Conservation (phyloP, 2,329 filamentous ascomycete genomes). For the Botrytis deweyae region DNA sequence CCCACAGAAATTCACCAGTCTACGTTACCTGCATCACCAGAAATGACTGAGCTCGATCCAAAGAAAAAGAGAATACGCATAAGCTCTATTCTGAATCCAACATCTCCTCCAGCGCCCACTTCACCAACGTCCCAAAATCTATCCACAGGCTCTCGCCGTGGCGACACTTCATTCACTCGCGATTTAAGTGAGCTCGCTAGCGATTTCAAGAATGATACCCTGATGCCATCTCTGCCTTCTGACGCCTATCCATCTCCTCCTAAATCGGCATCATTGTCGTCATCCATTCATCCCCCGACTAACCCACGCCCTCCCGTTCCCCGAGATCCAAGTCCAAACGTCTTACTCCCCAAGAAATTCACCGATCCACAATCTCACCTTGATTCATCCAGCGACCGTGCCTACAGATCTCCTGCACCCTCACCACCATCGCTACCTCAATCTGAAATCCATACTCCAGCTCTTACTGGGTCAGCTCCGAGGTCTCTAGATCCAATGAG, state of each 20-base stretch:
- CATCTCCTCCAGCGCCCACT: not conserved
- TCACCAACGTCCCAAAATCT: not conserved
- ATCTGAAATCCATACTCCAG: not conserved
- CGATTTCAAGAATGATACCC: not conserved
- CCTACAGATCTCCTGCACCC: not conserved
- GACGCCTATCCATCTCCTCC: not conserved
- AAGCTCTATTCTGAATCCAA: not conserved
- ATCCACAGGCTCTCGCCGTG: no score
- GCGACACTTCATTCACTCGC: not conserved
- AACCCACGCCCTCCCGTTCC: not conserved
- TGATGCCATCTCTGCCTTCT: not conserved
- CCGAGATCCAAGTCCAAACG: not conserved
- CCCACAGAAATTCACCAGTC: not conserved
- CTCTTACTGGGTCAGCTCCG: not conserved
- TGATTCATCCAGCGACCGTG: not conserved
- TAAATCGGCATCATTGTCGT: not conserved
- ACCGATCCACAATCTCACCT: not conserved
- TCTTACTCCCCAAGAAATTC: accelerated
- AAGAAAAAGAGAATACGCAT: not conserved
- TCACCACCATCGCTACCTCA: not conserved
- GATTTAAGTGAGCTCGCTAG: not conserved
- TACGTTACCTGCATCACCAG: not conserved
- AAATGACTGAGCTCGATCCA: not conserved
- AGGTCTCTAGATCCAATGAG: not conserved
- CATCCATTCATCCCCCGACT: no score